phyloP scores from a whole-genome alignment of 2,329 filamentous ascomycete genomes.

The Balansia obtecta region DNA sequence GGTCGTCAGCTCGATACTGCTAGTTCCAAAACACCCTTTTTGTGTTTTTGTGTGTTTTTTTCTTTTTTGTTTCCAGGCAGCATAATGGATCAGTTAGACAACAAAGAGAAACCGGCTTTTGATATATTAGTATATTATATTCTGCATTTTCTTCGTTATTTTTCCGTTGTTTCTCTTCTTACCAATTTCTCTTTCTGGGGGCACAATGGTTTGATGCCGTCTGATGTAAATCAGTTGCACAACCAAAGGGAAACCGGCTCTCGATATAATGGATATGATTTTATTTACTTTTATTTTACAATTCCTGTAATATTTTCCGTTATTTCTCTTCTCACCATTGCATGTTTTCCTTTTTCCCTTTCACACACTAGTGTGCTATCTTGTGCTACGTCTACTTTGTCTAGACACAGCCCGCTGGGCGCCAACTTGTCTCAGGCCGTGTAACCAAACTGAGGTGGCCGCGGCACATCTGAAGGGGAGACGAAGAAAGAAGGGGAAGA shows the following conservation, averaged over 20 bases:
- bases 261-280: not conserved
- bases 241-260: not conserved
- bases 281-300: not conserved
- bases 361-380: not conserved
- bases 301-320: not conserved
- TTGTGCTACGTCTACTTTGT: not conserved
- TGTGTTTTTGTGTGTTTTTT: too few relatives aligned
- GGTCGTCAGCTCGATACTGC: too few relatives aligned
- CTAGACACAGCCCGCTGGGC: not conserved
- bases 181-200: not conserved
- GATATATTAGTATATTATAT: too few relatives aligned
- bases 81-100: too few relatives aligned
- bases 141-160: too few relatives aligned
- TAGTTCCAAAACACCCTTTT: too few relatives aligned
- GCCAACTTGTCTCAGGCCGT: conserved; percentile 3
- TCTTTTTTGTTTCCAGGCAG: too few relatives aligned
- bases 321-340: not conserved
- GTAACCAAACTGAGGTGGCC: not conserved
- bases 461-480: not conserved
- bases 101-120: too few relatives aligned
- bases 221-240: not conserved
- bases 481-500: not conserved
- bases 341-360: not conserved
- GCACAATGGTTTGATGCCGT: not conserved
- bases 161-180: not conserved